Evolutionary conservation across 2,329 filamentous ascomycete genomes (phyloP), one percentile per base, ranked within the genome.

Genomic region (Xylaria hypoxylon): DNA sequence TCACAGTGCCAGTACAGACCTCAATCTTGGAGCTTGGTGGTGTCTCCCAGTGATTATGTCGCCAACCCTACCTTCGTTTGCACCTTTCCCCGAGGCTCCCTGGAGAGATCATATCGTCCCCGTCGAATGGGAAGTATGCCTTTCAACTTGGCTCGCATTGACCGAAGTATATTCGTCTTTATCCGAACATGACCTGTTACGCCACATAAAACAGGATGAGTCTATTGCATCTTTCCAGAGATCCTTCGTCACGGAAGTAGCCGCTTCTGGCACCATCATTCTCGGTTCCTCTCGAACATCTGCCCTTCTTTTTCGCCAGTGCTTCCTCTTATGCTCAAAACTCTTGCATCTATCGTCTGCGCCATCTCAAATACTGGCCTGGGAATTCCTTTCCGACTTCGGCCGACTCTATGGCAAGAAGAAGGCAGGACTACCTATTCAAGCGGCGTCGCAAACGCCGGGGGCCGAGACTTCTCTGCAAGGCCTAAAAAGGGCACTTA

Each of bases 101-200:
- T 89, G 93, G 81, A 89, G 89, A 74, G 85, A 86, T 71, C 86
- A 86, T 71, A 86, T 97, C 66, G 83, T 85, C 44, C 80, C 88
- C 3, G 80, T 85, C 57, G 92, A 97, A 79, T 97, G 94, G 94
- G 85, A 90, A 70, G 84, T 87, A 35, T 93, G 91, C 76, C 81
- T 96, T 52, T 87, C 91, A 69, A 90, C 92, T 40, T 97, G 93
- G 93, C 81, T 89, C 19, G 81, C 87, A 11, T 84, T 97, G 6
- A 81, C 88, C 6, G 84, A 89, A 59, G 85, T 89, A 2, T 87
- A 94, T 69, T 78, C 96, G 33, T 83, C 85, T 15, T 79, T 91
- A 0, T 73, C 86, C 0, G 83, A 87, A 6, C 74, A 83, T 1
- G 80, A 87, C 0, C 91, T 96, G 68, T 70, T 77, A 52, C 75